Evolutionary conservation across 257 asterid genomes (phyloP).

Genomic region (Nicotiana tomentosiformis): DNA sequence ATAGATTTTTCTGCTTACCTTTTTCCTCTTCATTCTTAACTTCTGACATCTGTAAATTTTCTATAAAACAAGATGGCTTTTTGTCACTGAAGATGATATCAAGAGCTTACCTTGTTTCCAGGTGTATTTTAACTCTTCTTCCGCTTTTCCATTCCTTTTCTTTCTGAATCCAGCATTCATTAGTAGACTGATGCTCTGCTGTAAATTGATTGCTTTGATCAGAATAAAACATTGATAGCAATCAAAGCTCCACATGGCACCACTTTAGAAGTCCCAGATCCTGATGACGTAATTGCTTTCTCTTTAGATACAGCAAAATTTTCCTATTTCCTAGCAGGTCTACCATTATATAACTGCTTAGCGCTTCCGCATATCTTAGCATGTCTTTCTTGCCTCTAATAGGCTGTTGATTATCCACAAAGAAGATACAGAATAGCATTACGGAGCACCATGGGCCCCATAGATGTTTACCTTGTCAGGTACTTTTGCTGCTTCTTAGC

Average conservation of each 20-base stretch:
- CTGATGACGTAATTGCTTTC: slow-evolving; percentile 64
- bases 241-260: slow-evolving; percentile 97
- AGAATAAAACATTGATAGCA: slow-evolving; percentile 92
- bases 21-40: background rate
- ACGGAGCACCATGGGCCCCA: slow-evolving; percentile 90
- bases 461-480: slow-evolving; percentile 92
- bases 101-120: slow-evolving; percentile 78
- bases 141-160: background rate
- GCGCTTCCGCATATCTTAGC: background rate
- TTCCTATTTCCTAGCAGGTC: background rate
- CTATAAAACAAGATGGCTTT: slow-evolving; percentile 61
- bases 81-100: slow-evolving; percentile 86
- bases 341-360: background rate
- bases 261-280: slow-evolving; percentile 92
- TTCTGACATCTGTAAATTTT: slow-evolving; percentile 6
- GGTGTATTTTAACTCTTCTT: slow-evolving; percentile 32
- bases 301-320: background rate
- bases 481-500: slow-evolving; percentile 19
- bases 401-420: slow-evolving; percentile 92
- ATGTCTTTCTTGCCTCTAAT: slow-evolving; percentile 8
- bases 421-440: slow-evolving; percentile 78
- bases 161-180: background rate
- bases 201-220: slow-evolving; percentile 9
- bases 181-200: slow-evolving; percentile 10
- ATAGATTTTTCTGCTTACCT: slow-evolving; percentile 4